Evolutionary conservation across 768 basidiomycete genomes (phyloP).

Genomic region (Epithele typhae): DNA sequence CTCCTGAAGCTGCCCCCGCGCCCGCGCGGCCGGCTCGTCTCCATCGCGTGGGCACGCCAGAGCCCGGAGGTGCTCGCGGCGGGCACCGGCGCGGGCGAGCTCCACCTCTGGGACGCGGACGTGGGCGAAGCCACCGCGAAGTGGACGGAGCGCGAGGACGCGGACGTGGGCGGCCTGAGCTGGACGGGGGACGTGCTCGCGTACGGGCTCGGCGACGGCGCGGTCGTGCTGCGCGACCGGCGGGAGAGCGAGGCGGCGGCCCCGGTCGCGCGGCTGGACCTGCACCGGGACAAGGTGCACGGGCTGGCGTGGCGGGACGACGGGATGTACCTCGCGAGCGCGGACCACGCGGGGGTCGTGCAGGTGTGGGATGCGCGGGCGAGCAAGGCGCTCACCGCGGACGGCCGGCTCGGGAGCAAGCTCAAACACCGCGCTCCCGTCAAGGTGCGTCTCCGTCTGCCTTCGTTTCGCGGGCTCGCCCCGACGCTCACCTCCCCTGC

Average conservation of each 20-base stretch:
- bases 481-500: not conserved
- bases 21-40: constrained; percentile 36
- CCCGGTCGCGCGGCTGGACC: constrained; percentile 24
- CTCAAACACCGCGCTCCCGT: constrained; percentile 41
- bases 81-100: constrained; percentile 45
- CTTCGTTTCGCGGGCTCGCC: not conserved
- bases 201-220: constrained; percentile 36
- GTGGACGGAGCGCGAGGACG: constrained; percentile 18
- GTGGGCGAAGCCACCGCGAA: constrained; percentile 22
- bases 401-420: constrained; percentile 32
- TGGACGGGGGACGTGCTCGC: constrained; percentile 36
- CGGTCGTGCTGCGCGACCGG: constrained; percentile 34
- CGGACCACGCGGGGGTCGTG: constrained; percentile 38
- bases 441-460: constrained; percentile 29
- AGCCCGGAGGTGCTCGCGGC: constrained; percentile 43
- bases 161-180: constrained; percentile 35
- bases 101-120: constrained; percentile 53
- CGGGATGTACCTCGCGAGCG: constrained; percentile 35
- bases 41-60: constrained; percentile 48
- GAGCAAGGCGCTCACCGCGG: constrained; percentile 25
- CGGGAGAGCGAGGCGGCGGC: constrained; percentile 30
- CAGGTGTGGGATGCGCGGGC: constrained; percentile 43
- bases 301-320: constrained; percentile 39
- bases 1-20: constrained; percentile 38
- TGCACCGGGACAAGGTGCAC: constrained; percentile 32